A percentile compares a stretch with the other conserved stretches of the same genome.
Conservation (phyloP, 495 filamentous ascomycete genomes). For the Letharia columbiana region DNA sequence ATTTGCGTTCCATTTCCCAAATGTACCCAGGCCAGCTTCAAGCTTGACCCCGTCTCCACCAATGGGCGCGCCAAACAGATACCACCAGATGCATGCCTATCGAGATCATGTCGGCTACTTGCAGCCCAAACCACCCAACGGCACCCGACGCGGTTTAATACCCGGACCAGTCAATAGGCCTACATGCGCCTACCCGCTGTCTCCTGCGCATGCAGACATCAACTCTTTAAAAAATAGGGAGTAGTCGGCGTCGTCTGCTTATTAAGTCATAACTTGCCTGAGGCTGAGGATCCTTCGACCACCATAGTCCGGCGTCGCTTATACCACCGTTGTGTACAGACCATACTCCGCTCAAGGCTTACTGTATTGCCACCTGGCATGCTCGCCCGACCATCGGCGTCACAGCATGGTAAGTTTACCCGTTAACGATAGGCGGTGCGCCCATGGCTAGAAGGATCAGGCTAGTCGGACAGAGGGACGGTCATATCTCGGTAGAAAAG, state of each 20-base stretch:
- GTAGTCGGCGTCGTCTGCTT: background rate
- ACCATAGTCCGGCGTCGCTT: background rate
- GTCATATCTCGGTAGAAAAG: background rate
- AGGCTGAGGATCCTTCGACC: background rate
- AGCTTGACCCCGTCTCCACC: background rate
- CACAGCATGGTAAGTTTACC: background rate
- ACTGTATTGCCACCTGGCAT: background rate
- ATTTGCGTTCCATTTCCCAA: background rate
- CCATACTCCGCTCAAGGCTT: background rate
- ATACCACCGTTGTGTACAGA: background rate
- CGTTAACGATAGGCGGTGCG: background rate
- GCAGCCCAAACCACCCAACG: slow-evolving; percentile 2
- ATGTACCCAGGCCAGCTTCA: background rate
- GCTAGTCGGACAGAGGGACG: background rate
- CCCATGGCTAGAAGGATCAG: background rate
- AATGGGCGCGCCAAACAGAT: background rate
- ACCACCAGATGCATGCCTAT: background rate
- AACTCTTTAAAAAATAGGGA: background rate
- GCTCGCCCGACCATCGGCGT: background rate
- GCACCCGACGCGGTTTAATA: slow-evolving; percentile 6
- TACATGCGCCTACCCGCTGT: slow-evolving; percentile 4
- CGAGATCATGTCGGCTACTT: slow-evolving; percentile 6
- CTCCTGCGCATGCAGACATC: background rate
- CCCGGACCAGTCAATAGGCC: background rate
- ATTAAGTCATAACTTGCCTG: background rate